A percentile compares a stretch with the other conserved stretches of the same genome.
phyloP scores from a whole-genome alignment of 495 filamentous ascomycete genomes.

The Parachaetomium inaequale region DNA sequence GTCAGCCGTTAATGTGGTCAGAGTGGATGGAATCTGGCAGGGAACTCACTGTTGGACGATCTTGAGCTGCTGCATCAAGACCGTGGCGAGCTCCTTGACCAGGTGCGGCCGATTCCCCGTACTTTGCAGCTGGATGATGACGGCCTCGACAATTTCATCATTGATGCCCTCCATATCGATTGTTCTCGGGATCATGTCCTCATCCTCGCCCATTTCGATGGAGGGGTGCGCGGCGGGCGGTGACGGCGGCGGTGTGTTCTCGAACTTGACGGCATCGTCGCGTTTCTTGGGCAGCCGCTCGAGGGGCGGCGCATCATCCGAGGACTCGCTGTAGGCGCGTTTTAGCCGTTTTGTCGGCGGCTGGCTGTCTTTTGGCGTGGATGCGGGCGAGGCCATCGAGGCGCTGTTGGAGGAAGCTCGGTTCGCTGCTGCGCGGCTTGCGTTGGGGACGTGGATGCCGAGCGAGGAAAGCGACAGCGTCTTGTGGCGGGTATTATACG shows the following conservation, averaged over 20 bases:
- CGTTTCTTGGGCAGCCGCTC: slow-evolving; percentile 45
- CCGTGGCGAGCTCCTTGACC: slow-evolving; percentile 86
- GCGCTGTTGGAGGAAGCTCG: slow-evolving; percentile 27
- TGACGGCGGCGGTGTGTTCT: slow-evolving; percentile 80
- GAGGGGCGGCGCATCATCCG: slow-evolving; percentile 48
- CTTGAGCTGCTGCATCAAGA: slow-evolving; percentile 70
- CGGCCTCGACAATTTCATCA: slow-evolving; percentile 91
- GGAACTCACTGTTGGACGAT: slow-evolving; percentile 83
- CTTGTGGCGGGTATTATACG: slow-evolving; percentile 97
- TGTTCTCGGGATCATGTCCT: slow-evolving; percentile 39
- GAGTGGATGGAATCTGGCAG: background rate
- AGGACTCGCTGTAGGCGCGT: slow-evolving; percentile 64
- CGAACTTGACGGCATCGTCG: slow-evolving; percentile 54
- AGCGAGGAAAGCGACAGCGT: slow-evolving; percentile 89
- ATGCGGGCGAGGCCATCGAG: slow-evolving; percentile 49
- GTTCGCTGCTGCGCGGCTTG: slow-evolving; percentile 52
- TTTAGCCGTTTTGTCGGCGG: slow-evolving; percentile 83
- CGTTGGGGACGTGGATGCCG: slow-evolving; percentile 85
- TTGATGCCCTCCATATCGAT: slow-evolving; percentile 87
- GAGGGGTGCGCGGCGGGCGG: slow-evolving; percentile 45
- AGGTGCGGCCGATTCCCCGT: slow-evolving; percentile 91
- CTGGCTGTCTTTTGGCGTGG: slow-evolving; percentile 50
- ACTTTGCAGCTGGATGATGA: slow-evolving; percentile 85
- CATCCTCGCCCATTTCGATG: slow-evolving; percentile 42
- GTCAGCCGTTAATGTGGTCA: slow-evolving; percentile 33